Conservation (phyloP, 2,329 filamentous ascomycete genomes). For the Colletotrichum magnum region DNA sequence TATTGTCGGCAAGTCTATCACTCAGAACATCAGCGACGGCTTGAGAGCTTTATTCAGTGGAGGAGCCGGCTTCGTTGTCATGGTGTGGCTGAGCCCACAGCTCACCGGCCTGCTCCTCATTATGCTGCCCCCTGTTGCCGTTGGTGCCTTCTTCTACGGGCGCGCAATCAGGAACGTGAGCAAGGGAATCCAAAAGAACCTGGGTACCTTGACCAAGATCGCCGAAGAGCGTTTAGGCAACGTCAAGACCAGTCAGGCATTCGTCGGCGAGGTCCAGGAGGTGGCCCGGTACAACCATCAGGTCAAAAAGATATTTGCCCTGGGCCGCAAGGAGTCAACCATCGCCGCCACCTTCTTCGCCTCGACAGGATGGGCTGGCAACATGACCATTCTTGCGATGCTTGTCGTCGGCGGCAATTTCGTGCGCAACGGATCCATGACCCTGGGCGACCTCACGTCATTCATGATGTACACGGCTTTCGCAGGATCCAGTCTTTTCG, state of each 20-base stretch:
- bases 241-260: slow-evolving; percentile 95
- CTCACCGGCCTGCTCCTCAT: slow-evolving; percentile 88
- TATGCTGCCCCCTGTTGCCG: slow-evolving; percentile 91
- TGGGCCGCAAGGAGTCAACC: slow-evolving; percentile 89
- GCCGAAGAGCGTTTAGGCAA: slow-evolving; percentile 98
- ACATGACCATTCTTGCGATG: slow-evolving; percentile 94
- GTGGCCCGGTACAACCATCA: slow-evolving; percentile 92
- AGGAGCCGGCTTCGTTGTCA: slow-evolving; percentile 88
- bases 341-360: slow-evolving; percentile 93
- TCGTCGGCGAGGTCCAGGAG: slow-evolving; percentile 93
- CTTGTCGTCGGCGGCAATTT: slow-evolving; percentile 92
- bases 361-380: slow-evolving; percentile 90
- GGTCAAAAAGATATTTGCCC: slow-evolving; percentile 89
- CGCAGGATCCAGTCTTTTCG: slow-evolving; percentile 88
- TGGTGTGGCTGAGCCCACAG: slow-evolving; percentile 95
- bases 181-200: slow-evolving; percentile 91
- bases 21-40: slow-evolving; percentile 97
- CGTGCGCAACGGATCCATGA: slow-evolving; percentile 88
- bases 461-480: slow-evolving; percentile 99
- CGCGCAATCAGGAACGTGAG: slow-evolving; percentile 90
- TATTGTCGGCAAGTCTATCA: slow-evolving; percentile 98
- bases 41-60: slow-evolving; percentile 91
- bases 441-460: slow-evolving; percentile 91
- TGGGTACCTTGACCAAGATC: slow-evolving; percentile 95
- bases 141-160: slow-evolving; percentile 93